Evolutionary conservation across 2,329 filamentous ascomycete species (phyloP).

Genomic region (Apiospora aurea): DNA sequence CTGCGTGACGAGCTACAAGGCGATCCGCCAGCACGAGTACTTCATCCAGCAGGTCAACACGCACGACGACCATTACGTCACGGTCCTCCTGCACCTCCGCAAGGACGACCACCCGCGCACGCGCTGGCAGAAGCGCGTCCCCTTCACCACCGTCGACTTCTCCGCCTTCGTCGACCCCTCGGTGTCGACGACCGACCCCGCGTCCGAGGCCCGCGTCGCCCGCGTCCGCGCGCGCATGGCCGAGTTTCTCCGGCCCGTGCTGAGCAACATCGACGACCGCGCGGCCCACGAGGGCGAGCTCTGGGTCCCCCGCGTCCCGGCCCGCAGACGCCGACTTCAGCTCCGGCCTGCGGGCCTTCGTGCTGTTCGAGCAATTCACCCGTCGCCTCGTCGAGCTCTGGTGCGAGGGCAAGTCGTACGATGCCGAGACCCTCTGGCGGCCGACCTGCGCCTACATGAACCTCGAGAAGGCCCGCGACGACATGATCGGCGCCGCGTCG

Average conservation of each 20-base stretch:
- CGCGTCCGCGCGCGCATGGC: background rate
- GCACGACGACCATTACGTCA: slow-evolving; percentile 19
- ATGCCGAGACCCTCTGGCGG: background rate
- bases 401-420: background rate
- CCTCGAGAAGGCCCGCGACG: slow-evolving; percentile 14
- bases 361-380: background rate
- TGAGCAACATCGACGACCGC: background rate
- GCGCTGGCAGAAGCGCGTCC: too few species aligned
- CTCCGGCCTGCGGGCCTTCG: slow-evolving; percentile 1
- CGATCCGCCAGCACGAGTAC: background rate
- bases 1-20: background rate
- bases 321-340: background rate
- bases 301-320: background rate
- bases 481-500: background rate
- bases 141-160: slow-evolving; percentile 1
- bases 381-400: slow-evolving; percentile 6
- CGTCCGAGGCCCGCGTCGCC: background rate
- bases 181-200: too few species aligned
- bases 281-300: background rate
- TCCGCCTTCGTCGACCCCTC: slow-evolving; percentile 2
- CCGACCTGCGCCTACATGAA: slow-evolving; percentile 2
- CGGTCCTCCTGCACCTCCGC: slow-evolving; percentile 5
- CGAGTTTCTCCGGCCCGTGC: background rate
- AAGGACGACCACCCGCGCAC: background rate
- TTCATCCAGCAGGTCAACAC: slow-evolving; percentile 10